Evolutionary conservation across 2,329 filamentous ascomycete species (phyloP).

Genomic region (Phoma sp.): DNA sequence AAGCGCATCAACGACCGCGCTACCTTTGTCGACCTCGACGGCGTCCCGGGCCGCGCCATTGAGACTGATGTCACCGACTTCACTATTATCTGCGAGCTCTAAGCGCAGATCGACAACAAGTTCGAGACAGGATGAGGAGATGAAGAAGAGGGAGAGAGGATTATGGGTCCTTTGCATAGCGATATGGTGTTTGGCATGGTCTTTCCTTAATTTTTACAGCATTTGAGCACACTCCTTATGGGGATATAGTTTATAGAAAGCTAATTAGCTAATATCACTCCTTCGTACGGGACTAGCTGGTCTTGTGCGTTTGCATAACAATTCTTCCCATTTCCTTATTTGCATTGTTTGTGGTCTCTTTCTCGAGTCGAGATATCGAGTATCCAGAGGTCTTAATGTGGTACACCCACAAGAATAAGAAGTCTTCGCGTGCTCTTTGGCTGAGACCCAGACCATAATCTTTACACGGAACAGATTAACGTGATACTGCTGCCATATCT

Average conservation of each 20-base stretch:
- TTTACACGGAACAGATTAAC: too few species aligned
- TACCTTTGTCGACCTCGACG: constrained; percentile 28
- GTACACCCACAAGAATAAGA: too few species aligned
- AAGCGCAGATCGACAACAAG: too few species aligned
- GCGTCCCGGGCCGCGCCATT: constrained; percentile 9
- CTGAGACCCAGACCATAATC: too few species aligned
- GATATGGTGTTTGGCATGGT: constrained; percentile 5
- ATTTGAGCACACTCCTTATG: constrained; percentile 14
- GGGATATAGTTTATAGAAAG: constrained; percentile 1
- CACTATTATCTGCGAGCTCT: too few species aligned
- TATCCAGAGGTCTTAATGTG: too few species aligned
- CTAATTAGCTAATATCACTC: constrained; percentile 17
- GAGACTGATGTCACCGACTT: constrained; percentile 28
- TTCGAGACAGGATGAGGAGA: background rate
- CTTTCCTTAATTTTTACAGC: background rate
- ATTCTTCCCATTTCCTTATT: too few species aligned
- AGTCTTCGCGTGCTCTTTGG: too few species aligned
- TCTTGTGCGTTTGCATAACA: background rate
- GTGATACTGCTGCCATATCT: too few species aligned
- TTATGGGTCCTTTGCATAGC: constrained; percentile 12
- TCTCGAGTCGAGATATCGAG: too few species aligned
- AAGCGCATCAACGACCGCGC: constrained; percentile 19
- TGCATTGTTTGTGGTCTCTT: too few species aligned
- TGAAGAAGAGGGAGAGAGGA: background rate
- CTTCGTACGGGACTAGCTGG: background rate